These are phyloP conservation scores for Candida insectorum DNA, from an alignment of 805 yeast species.

Conservation along the genomic window DNA sequence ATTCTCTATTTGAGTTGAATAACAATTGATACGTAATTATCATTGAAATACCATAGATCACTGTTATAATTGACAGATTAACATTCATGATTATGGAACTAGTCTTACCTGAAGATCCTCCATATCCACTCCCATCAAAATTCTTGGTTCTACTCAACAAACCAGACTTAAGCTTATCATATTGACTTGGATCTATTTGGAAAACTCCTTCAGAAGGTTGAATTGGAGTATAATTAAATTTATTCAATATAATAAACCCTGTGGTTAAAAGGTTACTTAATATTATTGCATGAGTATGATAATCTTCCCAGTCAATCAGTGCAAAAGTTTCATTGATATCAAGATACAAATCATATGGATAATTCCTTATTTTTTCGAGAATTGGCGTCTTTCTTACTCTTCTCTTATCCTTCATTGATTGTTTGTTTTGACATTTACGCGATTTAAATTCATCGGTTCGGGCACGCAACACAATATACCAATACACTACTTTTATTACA, in stretches of 20 bases:
- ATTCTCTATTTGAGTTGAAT: conserved; percentile 19
- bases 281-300: conserved; percentile 25
- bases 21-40: conserved; percentile 13
- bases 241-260: conserved; percentile 13
- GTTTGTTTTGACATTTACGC: no score
- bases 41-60: conserved; percentile 14
- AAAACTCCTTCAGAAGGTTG: conserved; percentile 29
- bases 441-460: no score
- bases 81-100: conserved; percentile 1
- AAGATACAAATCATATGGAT: conserved; percentile 36
- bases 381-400: conserved; percentile 13
- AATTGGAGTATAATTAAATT: conserved; percentile 24
- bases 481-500: no score
- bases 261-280: conserved; percentile 17
- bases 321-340: conserved; percentile 32
- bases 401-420: conserved; percentile 3
- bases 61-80: conserved; percentile 1
- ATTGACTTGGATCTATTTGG: conserved; percentile 30
- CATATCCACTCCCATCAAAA: background rate
- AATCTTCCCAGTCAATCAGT: conserved; percentile 43
- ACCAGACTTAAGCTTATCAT: conserved; percentile 24
- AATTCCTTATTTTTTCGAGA: conserved; percentile 22
- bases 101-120: background rate
- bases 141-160: conserved; percentile 2
- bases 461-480: no score